A percentile compares a stretch with the other conserved stretches of the same genome.
Evolutionary conservation across 306 rosid genomes (phyloP).

Genomic region (Albizia julibrissin): DNA sequence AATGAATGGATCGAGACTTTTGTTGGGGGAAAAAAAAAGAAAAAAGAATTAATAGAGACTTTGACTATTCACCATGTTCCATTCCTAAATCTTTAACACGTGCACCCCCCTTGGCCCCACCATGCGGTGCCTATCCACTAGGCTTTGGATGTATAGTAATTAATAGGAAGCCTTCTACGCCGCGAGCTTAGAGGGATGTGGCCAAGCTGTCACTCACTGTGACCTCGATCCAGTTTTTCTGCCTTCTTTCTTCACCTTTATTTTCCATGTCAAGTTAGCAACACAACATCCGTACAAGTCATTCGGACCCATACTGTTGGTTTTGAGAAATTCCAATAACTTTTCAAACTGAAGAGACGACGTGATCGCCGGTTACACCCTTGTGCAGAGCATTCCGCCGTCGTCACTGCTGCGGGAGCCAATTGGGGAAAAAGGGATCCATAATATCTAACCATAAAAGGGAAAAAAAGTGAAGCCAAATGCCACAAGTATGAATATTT

Average conservation of each 20-base stretch:
- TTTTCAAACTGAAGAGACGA: neutral
- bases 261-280: constrained; percentile 1
- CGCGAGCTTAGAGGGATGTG: neutral
- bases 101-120: neutral
- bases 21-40: too few relatives aligned
- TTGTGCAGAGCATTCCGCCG: neutral
- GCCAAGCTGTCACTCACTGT: constrained; percentile 12
- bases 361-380: neutral
- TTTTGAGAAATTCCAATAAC: neutral
- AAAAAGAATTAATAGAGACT: too few relatives aligned
- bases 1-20: too few relatives aligned
- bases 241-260: neutral
- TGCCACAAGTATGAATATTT: neutral
- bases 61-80: too few relatives aligned
- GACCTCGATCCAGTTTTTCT: neutral
- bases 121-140: neutral
- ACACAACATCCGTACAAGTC: neutral
- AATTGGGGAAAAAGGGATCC: neutral
- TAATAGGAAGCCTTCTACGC: neutral
- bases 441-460: neutral
- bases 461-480: neutral
- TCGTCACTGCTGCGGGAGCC: neutral
- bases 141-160: neutral
- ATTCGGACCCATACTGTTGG: too few relatives aligned
- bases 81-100: neutral